Evolutionary conservation across 352 stramenopile species (phyloP).

Genomic region (Pythium periplocum): DNA sequence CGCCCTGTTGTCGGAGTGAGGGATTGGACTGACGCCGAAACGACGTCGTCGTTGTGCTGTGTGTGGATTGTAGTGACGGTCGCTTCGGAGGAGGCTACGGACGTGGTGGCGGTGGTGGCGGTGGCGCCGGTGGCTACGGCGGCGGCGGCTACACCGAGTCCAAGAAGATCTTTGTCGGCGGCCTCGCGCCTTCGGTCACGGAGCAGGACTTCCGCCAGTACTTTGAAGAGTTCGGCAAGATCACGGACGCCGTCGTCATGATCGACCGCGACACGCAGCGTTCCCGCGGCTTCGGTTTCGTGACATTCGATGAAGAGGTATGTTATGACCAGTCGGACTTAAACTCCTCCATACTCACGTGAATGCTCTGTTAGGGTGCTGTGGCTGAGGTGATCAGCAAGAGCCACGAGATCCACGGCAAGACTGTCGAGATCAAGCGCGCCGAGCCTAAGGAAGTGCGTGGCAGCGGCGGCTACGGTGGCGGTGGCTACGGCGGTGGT

Average conservation of each 20-base stretch:
- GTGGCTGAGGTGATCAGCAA: slow-evolving; percentile 87
- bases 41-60: slow-evolving; percentile 14
- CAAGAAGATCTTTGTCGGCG: slow-evolving; percentile 93
- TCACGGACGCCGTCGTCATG: slow-evolving; percentile 92
- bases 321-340: background rate
- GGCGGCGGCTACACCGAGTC: slow-evolving; percentile 45
- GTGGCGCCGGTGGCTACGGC: slow-evolving; percentile 19
- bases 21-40: background rate
- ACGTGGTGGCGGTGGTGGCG: slow-evolving; percentile 14
- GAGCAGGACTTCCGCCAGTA: slow-evolving; percentile 90
- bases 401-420: slow-evolving; percentile 88
- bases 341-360: no score
- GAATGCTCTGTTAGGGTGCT: slow-evolving; percentile 31
- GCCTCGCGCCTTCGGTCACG: slow-evolving; percentile 75
- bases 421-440: slow-evolving; percentile 87
- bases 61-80: slow-evolving; percentile 27
- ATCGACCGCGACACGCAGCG: slow-evolving; percentile 90
- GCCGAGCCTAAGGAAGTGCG: slow-evolving; percentile 76
- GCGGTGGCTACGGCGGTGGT: slow-evolving; percentile 18
- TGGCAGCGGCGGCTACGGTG: slow-evolving; percentile 23
- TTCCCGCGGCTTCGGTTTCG: slow-evolving; percentile 90
- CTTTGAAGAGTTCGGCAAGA: slow-evolving; percentile 89
- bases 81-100: slow-evolving; percentile 17
- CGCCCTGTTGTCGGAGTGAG: no score
- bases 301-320: slow-evolving; percentile 90